These are phyloP conservation scores for Spizellomyces sp. DNA, from an alignment of 192 early-diverging fungal species.

Conservation along the genomic window DNA sequence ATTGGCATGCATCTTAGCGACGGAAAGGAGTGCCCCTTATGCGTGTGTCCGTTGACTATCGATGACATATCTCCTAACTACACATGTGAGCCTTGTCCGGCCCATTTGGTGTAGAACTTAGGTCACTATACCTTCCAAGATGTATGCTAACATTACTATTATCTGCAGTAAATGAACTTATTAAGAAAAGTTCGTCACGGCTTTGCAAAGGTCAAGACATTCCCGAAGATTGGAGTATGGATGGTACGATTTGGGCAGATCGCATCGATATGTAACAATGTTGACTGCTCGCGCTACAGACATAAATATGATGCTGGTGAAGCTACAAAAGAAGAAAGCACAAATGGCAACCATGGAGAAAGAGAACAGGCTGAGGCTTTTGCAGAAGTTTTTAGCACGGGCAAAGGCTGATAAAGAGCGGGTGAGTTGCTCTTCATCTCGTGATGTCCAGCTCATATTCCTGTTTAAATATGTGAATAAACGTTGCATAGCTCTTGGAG, in stretches of 20 bases:
- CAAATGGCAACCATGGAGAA: constrained; percentile 56
- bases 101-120: constrained; percentile 7
- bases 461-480: not conserved
- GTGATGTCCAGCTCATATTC: not conserved
- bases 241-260: constrained; percentile 9
- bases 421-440: constrained; percentile 12
- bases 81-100: constrained; percentile 47
- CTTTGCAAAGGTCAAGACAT: constrained; percentile 22
- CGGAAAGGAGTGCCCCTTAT: constrained; percentile 70
- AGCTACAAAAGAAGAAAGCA: constrained; percentile 66
- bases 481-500: constrained; percentile 36
- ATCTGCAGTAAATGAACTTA: constrained; percentile 45
- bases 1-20: constrained; percentile 68
- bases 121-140: not conserved
- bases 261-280: constrained; percentile 39
- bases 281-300: constrained; percentile 24
- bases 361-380: constrained; percentile 59
- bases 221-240: not conserved
- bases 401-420: constrained; percentile 60
- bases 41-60: constrained; percentile 54
- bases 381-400: constrained; percentile 67
- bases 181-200: constrained; percentile 21
- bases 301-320: constrained; percentile 49
- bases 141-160: constrained; percentile 9
- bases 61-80: constrained; percentile 87